phyloP scores from a whole-genome alignment of 2,329 filamentous ascomycete genomes.

The Cytospora chrysosperma region DNA sequence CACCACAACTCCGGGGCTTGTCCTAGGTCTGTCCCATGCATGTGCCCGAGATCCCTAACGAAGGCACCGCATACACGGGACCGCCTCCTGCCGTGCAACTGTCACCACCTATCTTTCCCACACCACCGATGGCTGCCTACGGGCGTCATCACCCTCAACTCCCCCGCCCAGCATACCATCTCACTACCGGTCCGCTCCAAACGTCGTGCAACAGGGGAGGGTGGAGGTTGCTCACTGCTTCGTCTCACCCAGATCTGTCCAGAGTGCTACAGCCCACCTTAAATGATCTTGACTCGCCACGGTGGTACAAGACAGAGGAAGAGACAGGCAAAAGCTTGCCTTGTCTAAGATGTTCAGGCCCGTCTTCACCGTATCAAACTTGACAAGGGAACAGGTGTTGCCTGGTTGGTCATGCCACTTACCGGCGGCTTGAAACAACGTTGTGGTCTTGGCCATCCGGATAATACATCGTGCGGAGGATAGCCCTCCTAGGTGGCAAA shows the following conservation, averaged over 20 bases:
- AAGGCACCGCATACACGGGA: background rate
- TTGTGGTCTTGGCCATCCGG: background rate
- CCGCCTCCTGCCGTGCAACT: background rate
- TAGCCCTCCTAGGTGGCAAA: background rate
- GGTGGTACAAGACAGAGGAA: background rate
- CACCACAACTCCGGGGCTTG: too few relatives aligned
- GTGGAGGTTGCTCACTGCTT: background rate
- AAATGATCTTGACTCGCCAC: background rate
- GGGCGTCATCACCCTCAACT: background rate
- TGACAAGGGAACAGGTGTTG: background rate
- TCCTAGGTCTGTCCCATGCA: background rate
- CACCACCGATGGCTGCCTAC: too few relatives aligned
- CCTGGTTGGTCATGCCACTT: background rate
- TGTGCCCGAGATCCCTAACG: background rate
- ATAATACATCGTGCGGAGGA: background rate
- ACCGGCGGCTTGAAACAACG: background rate
- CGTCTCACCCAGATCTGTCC: background rate
- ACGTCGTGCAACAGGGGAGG: background rate
- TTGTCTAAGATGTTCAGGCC: slow-evolving; percentile 8
- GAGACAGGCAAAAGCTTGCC: background rate
- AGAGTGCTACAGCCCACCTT: background rate
- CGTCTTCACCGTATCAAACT: background rate
- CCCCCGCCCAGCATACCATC: background rate
- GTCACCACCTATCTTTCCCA: too few relatives aligned
- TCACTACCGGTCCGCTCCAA: background rate